Evolutionary conservation across 1,284 basidiomycete species (phyloP).

Genomic region (Dichomitus squalens): DNA sequence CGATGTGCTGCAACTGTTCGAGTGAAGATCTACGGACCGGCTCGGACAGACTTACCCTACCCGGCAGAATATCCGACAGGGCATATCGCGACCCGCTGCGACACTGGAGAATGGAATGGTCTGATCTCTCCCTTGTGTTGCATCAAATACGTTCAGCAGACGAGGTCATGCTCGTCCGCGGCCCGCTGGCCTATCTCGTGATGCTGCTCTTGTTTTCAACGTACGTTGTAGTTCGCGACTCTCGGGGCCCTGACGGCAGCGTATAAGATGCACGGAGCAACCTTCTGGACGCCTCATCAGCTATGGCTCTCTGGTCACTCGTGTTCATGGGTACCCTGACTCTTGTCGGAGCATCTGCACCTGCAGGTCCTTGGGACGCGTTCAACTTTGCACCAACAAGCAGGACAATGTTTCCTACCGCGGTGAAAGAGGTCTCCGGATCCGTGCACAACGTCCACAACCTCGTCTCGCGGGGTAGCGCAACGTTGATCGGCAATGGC

Average conservation of each 20-base stretch:
- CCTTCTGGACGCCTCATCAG: neutral
- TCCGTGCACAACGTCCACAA: slow-evolving; percentile 34
- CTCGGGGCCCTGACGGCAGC: neutral
- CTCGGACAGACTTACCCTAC: neutral
- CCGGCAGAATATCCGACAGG: neutral
- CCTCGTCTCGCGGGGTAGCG: slow-evolving; percentile 33
- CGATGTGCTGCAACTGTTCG: too few species aligned
- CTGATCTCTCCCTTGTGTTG: neutral
- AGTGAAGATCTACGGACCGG: neutral
- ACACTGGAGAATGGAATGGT: neutral
- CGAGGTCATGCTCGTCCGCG: slow-evolving; percentile 6
- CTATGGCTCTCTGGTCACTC: slow-evolving; percentile 10
- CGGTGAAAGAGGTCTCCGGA: slow-evolving; percentile 38
- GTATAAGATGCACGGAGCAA: neutral
- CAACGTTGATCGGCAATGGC: slow-evolving; percentile 39
- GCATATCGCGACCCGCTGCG: neutral
- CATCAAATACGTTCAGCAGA: slow-evolving; percentile 17
- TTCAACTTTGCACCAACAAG: slow-evolving; percentile 49
- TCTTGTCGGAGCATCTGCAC: slow-evolving; percentile 31
- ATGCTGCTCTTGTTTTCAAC: slow-evolving; percentile 1
- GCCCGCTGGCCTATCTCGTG: slow-evolving; percentile 21
- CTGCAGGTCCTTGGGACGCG: slow-evolving; percentile 47
- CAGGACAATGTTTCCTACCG: slow-evolving; percentile 39
- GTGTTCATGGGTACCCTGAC: slow-evolving; percentile 2
- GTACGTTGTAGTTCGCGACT: neutral